These are phyloP conservation scores for Ilex aquifolium DNA, from an alignment of 257 asterid species.

Conservation along the genomic window DNA sequence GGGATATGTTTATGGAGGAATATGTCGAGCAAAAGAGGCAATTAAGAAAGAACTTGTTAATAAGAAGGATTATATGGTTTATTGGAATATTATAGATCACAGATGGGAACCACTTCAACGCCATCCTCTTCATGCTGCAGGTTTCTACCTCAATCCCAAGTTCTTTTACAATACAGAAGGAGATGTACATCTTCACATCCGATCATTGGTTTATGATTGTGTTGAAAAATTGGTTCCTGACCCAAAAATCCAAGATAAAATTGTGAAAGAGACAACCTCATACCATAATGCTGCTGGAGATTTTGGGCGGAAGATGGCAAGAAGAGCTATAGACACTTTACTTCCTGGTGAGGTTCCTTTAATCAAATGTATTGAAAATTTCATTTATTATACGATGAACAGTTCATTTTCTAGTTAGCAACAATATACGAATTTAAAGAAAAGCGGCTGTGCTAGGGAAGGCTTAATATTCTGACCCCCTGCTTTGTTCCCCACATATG, in stretches of 20 bases:
- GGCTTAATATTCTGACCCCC: no score
- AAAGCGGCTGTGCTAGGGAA: no score
- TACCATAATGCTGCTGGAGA: constrained; percentile 79
- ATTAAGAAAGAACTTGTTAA: constrained; percentile 66
- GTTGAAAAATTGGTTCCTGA: constrained; percentile 83
- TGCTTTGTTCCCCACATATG: no score
- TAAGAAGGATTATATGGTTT: constrained; percentile 54
- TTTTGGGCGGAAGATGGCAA: constrained; percentile 93
- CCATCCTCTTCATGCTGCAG: constrained; percentile 90
- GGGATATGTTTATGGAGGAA: constrained; percentile 82
- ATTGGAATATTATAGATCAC: constrained; percentile 83
- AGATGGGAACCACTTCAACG: constrained; percentile 80
- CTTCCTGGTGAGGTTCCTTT: constrained; percentile 62
- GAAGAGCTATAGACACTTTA: constrained; percentile 78
- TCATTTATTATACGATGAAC: constrained; percentile 1
- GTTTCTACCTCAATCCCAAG: constrained; percentile 87
- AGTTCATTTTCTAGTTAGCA: neutral
- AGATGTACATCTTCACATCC: constrained; percentile 60
- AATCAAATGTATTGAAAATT: neutral
- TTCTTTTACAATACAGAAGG: constrained; percentile 80
- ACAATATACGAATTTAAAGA: neutral
- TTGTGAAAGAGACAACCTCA: constrained; percentile 68
- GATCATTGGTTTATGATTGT: constrained; percentile 79
- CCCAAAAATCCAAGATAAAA: constrained; percentile 66
- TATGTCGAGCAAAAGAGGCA: constrained; percentile 83